Conservation (phyloP, 2,329 filamentous ascomycete genomes). For the Drechslerella stenobrocha region DNA sequence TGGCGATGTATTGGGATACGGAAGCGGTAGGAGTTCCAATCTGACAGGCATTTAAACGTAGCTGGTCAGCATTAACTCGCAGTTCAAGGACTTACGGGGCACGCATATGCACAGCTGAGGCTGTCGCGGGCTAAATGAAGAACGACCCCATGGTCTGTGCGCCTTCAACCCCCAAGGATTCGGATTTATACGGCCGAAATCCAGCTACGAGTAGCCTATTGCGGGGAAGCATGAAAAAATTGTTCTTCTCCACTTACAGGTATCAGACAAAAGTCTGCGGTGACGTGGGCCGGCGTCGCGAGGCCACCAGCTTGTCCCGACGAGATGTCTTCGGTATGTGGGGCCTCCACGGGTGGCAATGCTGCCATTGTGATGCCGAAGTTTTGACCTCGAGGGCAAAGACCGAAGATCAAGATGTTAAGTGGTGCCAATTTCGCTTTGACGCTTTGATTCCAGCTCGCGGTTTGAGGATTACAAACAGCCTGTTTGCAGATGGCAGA, state of each 20-base stretch:
- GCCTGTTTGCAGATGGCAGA: constrained; percentile 34
- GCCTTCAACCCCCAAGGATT: neutral
- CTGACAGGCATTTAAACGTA: constrained; percentile 56
- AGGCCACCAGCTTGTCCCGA: constrained; percentile 58
- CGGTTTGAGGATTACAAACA: constrained; percentile 44
- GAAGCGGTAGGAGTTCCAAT: constrained; percentile 78
- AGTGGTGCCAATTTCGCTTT: constrained; percentile 29
- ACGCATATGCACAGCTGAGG: too few relatives aligned
- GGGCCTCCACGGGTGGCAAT: constrained; percentile 13
- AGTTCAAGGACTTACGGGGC: too few relatives aligned
- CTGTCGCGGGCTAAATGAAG: neutral
- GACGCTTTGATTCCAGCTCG: constrained; percentile 1
- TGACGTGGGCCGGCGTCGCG: constrained; percentile 72
- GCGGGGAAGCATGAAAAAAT: neutral
- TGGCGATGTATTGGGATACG: constrained; percentile 80
- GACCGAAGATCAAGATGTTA: neutral
- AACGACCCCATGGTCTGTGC: constrained; percentile 1
- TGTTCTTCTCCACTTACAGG: constrained; percentile 62
- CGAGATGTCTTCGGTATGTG: constrained; percentile 26
- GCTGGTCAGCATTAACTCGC: neutral
- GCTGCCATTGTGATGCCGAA: constrained; percentile 15
- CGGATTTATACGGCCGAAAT: neutral
- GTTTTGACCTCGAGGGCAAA: constrained; percentile 5
- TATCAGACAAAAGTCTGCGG: constrained; percentile 88
- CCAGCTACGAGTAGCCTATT: neutral